These are phyloP conservation scores for Nicotiana rustica DNA, from an alignment of 305 asterid species.

Conservation along the genomic window DNA sequence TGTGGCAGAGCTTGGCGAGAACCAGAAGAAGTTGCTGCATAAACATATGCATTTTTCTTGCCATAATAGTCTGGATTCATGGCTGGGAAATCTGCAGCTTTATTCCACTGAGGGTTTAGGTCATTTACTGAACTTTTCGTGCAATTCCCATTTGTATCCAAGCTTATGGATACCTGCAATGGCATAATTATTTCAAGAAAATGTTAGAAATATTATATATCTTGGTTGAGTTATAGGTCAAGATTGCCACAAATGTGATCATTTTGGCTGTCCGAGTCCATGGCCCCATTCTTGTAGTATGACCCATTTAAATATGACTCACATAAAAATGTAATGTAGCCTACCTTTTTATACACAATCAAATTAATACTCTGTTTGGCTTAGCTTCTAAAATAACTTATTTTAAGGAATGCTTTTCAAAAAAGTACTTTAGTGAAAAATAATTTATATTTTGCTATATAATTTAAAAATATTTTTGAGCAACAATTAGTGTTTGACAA, in stretches of 20 bases:
- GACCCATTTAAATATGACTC: too few relatives aligned
- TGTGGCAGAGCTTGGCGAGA: conserved; percentile 79
- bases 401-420: too few relatives aligned
- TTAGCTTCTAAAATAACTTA: too few relatives aligned
- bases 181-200: neutral
- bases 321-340: too few relatives aligned
- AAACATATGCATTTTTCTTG: conserved; percentile 53
- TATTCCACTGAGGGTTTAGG: conserved; percentile 57
- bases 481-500: too few relatives aligned
- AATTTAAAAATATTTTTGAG: too few relatives aligned
- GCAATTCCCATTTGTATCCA: conserved; percentile 60
- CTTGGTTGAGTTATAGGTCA: neutral
- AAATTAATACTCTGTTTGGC: too few relatives aligned
- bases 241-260: neutral
- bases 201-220: neutral
- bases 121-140: conserved; percentile 55
- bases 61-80: conserved; percentile 78
- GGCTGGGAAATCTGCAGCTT: conserved; percentile 90
- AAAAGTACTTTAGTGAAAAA: too few relatives aligned
- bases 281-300: too few relatives aligned
- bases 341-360: too few relatives aligned
- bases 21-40: conserved; percentile 90
- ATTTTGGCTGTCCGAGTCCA: too few relatives aligned
- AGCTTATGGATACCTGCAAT: conserved; percentile 66
- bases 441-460: too few relatives aligned